A percentile compares a stretch with the other conserved stretches of the same genome.
Conservation (phyloP, 805 yeast species). For the Saturnispora dispora region DNA sequence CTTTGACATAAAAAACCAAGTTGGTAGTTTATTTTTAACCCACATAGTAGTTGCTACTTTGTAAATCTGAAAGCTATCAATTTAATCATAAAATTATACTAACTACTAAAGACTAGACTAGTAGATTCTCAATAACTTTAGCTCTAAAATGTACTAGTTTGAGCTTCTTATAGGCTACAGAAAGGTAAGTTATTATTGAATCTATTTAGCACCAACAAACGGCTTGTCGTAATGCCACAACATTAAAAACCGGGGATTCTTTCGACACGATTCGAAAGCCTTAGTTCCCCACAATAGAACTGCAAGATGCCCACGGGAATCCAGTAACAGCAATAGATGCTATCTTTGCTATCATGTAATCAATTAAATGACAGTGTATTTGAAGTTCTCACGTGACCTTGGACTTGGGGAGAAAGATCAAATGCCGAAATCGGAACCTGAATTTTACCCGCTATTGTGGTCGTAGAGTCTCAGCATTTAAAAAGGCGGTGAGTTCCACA, state of each 20-base stretch:
- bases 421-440: conserved; percentile 1
- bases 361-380: not conserved
- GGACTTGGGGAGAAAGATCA: not conserved
- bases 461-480: not conserved
- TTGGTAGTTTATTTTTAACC: not conserved
- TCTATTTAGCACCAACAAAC: not conserved
- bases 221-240: not conserved
- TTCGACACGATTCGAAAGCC: not conserved
- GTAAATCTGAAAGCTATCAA: no score
- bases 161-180: not conserved
- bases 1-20: not conserved
- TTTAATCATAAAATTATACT: no score
- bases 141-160: not conserved
- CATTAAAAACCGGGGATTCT: not conserved
- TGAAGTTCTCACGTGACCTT: not conserved
- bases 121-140: not conserved
- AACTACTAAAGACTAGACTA: no score
- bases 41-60: no score
- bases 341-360: not conserved
- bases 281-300: not conserved
- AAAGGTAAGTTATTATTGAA: not conserved
- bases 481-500: not conserved
- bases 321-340: not conserved
- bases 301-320: not conserved
- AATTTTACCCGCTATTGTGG: not conserved